Evolutionary conservation across 257 asterid species (phyloP).

Genomic region (Gentiana dahurica): DNA sequence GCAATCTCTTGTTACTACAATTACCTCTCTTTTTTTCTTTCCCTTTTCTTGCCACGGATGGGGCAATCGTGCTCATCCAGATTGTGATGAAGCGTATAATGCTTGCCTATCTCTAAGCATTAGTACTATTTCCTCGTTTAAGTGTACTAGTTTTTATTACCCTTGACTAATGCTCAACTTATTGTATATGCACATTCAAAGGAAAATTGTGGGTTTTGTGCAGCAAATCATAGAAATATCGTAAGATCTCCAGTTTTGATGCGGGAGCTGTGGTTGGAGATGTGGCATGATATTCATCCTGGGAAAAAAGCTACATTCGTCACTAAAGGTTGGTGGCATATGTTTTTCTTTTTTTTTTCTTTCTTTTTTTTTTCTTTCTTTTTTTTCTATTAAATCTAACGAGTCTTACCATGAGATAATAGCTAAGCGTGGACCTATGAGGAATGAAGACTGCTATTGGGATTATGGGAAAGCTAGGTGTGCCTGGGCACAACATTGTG

Average conservation of each 20-base stretch:
- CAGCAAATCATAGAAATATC: slow-evolving; percentile 96
- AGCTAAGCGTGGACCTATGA: slow-evolving; percentile 93
- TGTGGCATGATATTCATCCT: slow-evolving; percentile 96
- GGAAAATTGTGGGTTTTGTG: slow-evolving; percentile 18
- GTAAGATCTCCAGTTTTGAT: slow-evolving; percentile 79
- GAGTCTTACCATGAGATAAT: slow-evolving; percentile 9
- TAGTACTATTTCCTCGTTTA: background rate
- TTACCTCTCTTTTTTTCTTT: background rate
- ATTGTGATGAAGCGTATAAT: too few relatives aligned
- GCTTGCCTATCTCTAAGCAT: background rate
- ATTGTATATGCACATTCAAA: background rate
- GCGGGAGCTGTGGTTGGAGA: slow-evolving; percentile 99
- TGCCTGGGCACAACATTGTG: slow-evolving; percentile 93
- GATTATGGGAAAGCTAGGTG: slow-evolving; percentile 98
- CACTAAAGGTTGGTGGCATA: slow-evolving; percentile 52
- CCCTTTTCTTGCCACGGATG: background rate
- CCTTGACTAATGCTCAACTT: background rate
- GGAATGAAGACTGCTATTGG: slow-evolving; percentile 98
- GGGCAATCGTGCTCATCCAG: background rate
- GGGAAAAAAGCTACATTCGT: slow-evolving; percentile 71
- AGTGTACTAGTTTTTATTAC: background rate
- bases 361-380: background rate
- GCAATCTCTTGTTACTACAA: slow-evolving; percentile 8
- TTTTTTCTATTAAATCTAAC: slow-evolving; percentile 2
- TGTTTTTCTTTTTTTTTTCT: background rate